Evolutionary conservation across 108 stramenopile genomes (phyloP).

Genomic region (Ochromonas danica): DNA sequence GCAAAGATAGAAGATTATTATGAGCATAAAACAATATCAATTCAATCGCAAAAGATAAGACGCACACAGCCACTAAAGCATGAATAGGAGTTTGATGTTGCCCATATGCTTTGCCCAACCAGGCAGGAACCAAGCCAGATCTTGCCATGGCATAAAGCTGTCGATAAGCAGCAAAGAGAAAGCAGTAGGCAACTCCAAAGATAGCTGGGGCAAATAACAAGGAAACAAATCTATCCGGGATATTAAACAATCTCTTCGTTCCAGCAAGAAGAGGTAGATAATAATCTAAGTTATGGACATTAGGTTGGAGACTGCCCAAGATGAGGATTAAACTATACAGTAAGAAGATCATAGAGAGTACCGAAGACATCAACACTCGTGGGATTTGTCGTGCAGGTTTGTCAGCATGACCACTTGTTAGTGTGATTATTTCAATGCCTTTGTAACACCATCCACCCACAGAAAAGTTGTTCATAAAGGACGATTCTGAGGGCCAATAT

Average conservation of each 20-base stretch:
- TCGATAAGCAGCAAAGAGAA: background rate
- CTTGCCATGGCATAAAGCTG: background rate
- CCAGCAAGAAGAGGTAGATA: background rate
- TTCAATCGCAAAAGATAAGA: background rate
- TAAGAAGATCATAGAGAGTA: too few relatives aligned
- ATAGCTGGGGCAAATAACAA: background rate
- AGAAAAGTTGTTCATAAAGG: too few relatives aligned
- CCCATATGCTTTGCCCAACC: background rate
- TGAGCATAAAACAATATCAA: background rate
- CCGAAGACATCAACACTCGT: too few relatives aligned
- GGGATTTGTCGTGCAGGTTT: too few relatives aligned
- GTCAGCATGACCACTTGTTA: too few relatives aligned
- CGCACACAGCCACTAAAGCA: background rate
- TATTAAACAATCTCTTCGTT: background rate
- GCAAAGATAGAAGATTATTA: background rate
- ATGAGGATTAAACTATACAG: too few relatives aligned
- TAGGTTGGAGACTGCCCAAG: too few relatives aligned
- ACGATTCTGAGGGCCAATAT: too few relatives aligned
- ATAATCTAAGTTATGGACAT: too few relatives aligned
- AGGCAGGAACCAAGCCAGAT: background rate
- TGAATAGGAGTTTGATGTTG: background rate
- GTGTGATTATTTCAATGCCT: too few relatives aligned
- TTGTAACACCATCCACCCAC: too few relatives aligned
- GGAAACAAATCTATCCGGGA: background rate
- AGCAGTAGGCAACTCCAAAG: background rate